Evolutionary conservation across 2,329 filamentous ascomycete species (phyloP), one percentile per base, ranked within the genome.

Genomic region (Colletotrichum coccodes): DNA sequence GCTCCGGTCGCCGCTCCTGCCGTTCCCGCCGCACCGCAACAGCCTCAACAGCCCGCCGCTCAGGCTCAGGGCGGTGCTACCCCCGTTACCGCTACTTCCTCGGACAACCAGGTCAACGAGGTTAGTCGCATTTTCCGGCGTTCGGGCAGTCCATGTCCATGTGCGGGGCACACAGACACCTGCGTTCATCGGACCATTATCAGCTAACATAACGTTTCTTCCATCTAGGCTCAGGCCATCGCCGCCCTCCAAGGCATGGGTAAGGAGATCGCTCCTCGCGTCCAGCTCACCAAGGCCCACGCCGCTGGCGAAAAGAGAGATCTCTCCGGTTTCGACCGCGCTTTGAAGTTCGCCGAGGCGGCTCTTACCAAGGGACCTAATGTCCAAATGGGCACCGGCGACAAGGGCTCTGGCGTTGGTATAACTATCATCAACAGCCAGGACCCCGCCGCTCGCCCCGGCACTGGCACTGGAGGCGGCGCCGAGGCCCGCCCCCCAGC

Each of bases 221-320:
- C 11, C 23, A 32, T 66, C 6, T 30, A 80, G 80, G 79, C 81
- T 12, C 73, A 81, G 40, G 80, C 83, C 70, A 83, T 84, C 60
- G 77, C 82, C 52, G 74, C 77, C 18, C 79, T 85, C 38, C 82
- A 85, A 71, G 83, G 83, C 34, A 80, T 85, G 77, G 83, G 83
- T 73, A 85, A 85, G 77, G 80, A 83, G 71, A 84, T 85, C 71
- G 80, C 81, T 28, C 83, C 84, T 28, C 82, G 84, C 12, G 73
- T 75, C 32, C 69, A 50, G 50, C 47, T 56, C 64, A 71, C 64
- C 50, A 69, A 32, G 73, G 72, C 57, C 52, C 74, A 21, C 72
- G 73, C 53, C 18, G 50, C 58, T 60, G 32, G 50, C n/a, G 72
- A 71, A 50, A 81, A 80, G 72, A 78, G 81, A 68, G 81, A 82